Evolutionary conservation across 73 alveolate species (phyloP).

Genomic region (Paramecium primaurelia): DNA sequence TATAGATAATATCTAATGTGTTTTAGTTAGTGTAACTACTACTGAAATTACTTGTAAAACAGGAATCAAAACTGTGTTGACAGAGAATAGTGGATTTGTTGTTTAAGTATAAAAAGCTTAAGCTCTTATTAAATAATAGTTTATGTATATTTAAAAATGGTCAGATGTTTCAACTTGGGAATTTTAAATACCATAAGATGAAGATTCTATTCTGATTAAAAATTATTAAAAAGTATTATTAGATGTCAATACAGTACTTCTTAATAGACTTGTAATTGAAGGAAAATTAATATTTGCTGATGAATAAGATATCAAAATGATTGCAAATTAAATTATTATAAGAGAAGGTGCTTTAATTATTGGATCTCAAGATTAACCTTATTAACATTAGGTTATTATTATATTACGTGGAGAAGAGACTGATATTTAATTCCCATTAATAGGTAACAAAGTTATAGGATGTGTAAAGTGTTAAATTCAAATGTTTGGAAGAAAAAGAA

Average conservation of each 20-base stretch:
- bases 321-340: conserved; percentile 73
- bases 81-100: conserved; percentile 4
- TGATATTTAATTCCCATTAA: conserved; percentile 71
- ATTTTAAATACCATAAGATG: conserved; percentile 67
- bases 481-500: conserved; percentile 72
- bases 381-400: conserved; percentile 64
- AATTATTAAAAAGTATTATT: conserved; percentile 61
- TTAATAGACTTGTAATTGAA: conserved; percentile 68
- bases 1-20: conserved; percentile 70
- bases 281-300: conserved; percentile 74
- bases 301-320: conserved; percentile 56
- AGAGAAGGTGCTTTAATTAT: conserved; percentile 70
- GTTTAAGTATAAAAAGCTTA: conserved; percentile 19
- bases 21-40: not conserved
- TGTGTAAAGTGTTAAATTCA: conserved; percentile 71
- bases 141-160: conserved; percentile 68
- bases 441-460: conserved; percentile 80
- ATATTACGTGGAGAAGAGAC: conserved; percentile 69
- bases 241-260: conserved; percentile 63
- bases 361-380: conserved; percentile 78
- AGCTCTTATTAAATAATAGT: conserved; percentile 61
- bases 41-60: conserved; percentile 59
- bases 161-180: conserved; percentile 75
- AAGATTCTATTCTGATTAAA: conserved; percentile 65
- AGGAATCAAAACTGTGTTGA: conserved; percentile 43